Percentiles rank a stretch among this genome's conserved stretches.
These are phyloP conservation scores for Fusarium sp. DNA, from an alignment of 2,329 filamentous ascomycete species.

Conservation along the genomic window DNA sequence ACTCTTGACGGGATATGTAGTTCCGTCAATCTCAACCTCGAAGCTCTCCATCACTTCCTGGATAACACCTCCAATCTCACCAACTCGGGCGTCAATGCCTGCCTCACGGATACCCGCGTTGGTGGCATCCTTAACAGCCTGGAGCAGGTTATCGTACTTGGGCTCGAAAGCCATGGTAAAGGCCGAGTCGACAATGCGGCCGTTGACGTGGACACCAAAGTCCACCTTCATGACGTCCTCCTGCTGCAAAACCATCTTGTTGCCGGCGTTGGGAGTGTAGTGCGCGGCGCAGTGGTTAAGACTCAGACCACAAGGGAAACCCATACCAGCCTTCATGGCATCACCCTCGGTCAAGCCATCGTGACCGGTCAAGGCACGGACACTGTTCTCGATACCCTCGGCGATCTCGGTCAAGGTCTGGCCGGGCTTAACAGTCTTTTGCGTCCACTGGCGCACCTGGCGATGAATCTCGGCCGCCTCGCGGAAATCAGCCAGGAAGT, in stretches of 20 bases:
- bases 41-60: constrained; percentile 96
- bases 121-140: constrained; percentile 80
- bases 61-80: constrained; percentile 85
- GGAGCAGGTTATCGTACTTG: constrained; percentile 79
- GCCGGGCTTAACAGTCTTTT: constrained; percentile 84
- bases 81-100: constrained; percentile 90
- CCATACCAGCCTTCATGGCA: constrained; percentile 82
- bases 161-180: constrained; percentile 84
- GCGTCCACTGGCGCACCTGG: constrained; percentile 86
- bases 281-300: constrained; percentile 89
- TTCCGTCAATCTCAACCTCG: constrained; percentile 85
- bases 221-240: constrained; percentile 87
- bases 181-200: constrained; percentile 83
- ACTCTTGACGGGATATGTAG: constrained; percentile 82
- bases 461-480: constrained; percentile 90
- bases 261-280: constrained; percentile 88
- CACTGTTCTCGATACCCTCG: constrained; percentile 87
- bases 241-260: constrained; percentile 78
- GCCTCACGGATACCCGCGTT: constrained; percentile 88
- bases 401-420: constrained; percentile 85
- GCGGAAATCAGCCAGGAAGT: constrained; percentile 84
- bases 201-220: constrained; percentile 84
- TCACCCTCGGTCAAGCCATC: constrained; percentile 83
- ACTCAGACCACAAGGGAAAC: constrained; percentile 86
- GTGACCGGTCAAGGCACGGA: constrained; percentile 82